Conservation (phyloP, 768 basidiomycete genomes). For the Lactarius hengduanensis region DNA sequence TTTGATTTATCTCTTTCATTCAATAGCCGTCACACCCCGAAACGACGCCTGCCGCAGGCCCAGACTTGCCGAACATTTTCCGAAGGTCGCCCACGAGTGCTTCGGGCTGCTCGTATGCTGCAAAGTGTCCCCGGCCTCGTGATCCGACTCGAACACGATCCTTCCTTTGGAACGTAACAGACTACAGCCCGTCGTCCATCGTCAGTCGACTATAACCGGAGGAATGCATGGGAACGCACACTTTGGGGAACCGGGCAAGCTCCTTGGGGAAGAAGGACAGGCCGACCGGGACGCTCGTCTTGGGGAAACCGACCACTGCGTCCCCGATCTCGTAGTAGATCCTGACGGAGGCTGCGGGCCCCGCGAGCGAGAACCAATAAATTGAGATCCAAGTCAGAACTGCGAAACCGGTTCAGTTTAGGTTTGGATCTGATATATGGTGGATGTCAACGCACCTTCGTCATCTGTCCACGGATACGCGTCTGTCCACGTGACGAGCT, state of each 20-base stretch:
- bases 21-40: conserved; percentile 31
- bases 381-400: conserved; percentile 62
- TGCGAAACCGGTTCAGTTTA: conserved; percentile 28
- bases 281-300: conserved; percentile 44
- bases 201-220: background rate
- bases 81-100: conserved; percentile 49
- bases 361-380: conserved; percentile 57
- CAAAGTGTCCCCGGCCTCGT: conserved; percentile 60
- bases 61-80: conserved; percentile 55
- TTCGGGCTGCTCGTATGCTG: conserved; percentile 50
- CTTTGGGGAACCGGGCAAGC: conserved; percentile 35
- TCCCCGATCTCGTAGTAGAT: conserved; percentile 54
- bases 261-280: conserved; percentile 55
- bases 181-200: background rate
- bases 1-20: background rate
- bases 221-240: conserved; percentile 36
- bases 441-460: conserved; percentile 40
- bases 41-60: conserved; percentile 50
- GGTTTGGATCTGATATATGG: background rate
- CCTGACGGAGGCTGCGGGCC: conserved; percentile 55
- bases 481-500: conserved; percentile 38
- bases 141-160: conserved; percentile 49
- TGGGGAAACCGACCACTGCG: background rate
- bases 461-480: conserved; percentile 54
- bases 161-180: conserved; percentile 35